These are phyloP conservation scores for Vickermania ingenoplastis DNA, from an alignment of 208 protist genomes.

Conservation along the genomic window DNA sequence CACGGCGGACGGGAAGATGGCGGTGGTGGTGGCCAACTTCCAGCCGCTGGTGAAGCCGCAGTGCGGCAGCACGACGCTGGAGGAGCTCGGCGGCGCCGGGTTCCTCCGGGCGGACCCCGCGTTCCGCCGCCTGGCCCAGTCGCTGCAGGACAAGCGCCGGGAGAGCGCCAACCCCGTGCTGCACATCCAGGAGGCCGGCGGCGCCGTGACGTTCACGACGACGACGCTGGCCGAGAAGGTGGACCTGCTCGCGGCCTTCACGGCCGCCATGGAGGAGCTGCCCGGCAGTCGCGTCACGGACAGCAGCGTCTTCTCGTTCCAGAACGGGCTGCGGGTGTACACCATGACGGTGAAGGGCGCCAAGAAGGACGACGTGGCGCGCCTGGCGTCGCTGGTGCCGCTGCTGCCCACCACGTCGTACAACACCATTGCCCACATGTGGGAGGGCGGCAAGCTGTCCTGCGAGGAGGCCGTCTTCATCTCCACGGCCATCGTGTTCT, in stretches of 20 bases:
- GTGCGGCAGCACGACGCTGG: slow-evolving; percentile 22
- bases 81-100: slow-evolving; percentile 34
- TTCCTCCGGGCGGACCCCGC: slow-evolving; percentile 8
- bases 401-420: slow-evolving; percentile 59
- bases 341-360: slow-evolving; percentile 43
- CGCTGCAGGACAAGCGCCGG: slow-evolving; percentile 44
- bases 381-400: slow-evolving; percentile 49
- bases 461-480: slow-evolving; percentile 63
- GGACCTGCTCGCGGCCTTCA: slow-evolving; percentile 54
- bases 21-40: slow-evolving; percentile 44
- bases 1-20: slow-evolving; percentile 31
- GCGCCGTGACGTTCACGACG: slow-evolving; percentile 51
- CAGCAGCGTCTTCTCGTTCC: slow-evolving; percentile 56
- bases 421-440: slow-evolving; percentile 53
- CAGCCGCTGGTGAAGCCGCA: slow-evolving; percentile 33
- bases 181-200: slow-evolving; percentile 12
- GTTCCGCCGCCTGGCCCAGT: slow-evolving; percentile 42
- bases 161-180: slow-evolving; percentile 54
- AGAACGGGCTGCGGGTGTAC: slow-evolving; percentile 72
- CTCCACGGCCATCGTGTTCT: slow-evolving; percentile 64
- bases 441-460: slow-evolving; percentile 44
- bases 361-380: slow-evolving; percentile 23
- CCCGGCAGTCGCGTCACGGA: slow-evolving; percentile 27
- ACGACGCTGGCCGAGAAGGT: slow-evolving; percentile 35
- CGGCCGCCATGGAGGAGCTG: slow-evolving; percentile 58